A percentile compares a stretch with the other conserved stretches of the same genome.
These are phyloP conservation scores for Apostasia shenzhenica DNA, from an alignment of 106 monocot genomes.

Conservation along the genomic window DNA sequence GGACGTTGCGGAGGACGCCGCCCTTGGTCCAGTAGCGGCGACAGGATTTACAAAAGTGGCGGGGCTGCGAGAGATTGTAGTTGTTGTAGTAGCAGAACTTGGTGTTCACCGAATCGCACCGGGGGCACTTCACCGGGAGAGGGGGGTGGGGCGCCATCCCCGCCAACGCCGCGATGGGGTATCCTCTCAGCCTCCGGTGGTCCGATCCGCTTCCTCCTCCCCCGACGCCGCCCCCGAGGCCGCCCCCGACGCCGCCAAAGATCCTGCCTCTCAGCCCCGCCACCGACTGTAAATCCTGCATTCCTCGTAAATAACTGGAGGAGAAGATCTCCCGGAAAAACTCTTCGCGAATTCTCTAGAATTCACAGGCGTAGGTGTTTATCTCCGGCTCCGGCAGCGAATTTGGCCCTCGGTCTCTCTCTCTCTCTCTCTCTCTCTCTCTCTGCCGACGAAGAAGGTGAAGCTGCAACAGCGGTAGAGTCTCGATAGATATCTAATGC, in stretches of 20 bases:
- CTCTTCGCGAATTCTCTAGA: no score
- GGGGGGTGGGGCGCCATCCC: neutral
- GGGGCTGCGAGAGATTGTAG: conserved; percentile 69
- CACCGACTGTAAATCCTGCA: conserved; percentile 30
- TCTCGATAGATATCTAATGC: no score
- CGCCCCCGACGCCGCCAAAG: conserved; percentile 7
- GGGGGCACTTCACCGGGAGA: conserved; percentile 35
- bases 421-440: no score
- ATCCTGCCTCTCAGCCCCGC: conserved; percentile 16
- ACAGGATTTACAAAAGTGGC: conserved; percentile 71
- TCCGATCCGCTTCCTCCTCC: neutral
- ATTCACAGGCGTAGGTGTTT: no score
- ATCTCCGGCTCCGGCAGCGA: no score
- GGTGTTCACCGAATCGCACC: conserved; percentile 55
- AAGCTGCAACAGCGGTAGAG: no score
- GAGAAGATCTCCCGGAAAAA: no score
- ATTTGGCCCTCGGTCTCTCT: no score
- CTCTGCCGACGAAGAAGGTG: no score
- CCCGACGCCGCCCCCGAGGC: neutral
- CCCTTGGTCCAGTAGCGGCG: conserved; percentile 92
- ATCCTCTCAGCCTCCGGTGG: neutral
- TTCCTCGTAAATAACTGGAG: neutral
- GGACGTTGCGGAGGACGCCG: conserved; percentile 84
- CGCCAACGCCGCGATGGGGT: neutral
- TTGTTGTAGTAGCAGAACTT: conserved; percentile 93